Evolutionary conservation across 371 early-diverging fungal genomes (phyloP).

Genomic region (Nematocida sp.): DNA sequence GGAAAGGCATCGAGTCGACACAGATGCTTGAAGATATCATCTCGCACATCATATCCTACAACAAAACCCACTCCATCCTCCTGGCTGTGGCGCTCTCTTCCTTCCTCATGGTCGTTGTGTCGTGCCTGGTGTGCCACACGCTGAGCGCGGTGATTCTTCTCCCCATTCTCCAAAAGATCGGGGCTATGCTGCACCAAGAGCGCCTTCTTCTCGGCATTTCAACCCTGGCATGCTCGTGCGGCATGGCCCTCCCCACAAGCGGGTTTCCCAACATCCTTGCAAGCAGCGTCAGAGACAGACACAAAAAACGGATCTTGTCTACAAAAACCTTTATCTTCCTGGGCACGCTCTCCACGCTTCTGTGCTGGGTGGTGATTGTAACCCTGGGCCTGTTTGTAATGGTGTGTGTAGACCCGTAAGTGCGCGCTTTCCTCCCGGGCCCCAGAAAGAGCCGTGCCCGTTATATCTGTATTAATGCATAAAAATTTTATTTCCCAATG

Average conservation of each 20-base stretch:
- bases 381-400: conserved; percentile 26
- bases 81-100: background rate
- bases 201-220: conserved; percentile 15
- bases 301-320: background rate
- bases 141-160: conserved; percentile 42
- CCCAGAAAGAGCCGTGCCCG: background rate
- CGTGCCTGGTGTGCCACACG: conserved; percentile 47
- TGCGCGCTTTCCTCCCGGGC: background rate
- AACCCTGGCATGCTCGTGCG: conserved; percentile 41
- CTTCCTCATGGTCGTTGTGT: conserved; percentile 29
- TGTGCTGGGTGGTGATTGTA: conserved; percentile 27
- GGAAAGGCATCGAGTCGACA: conserved; percentile 32
- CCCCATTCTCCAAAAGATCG: conserved; percentile 39
- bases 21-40: conserved; percentile 20
- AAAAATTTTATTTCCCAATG: background rate
- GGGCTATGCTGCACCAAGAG: background rate
- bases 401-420: conserved; percentile 14
- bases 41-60: background rate
- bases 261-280: conserved; percentile 47
- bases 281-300: background rate
- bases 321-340: conserved; percentile 13
- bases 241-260: conserved; percentile 47
- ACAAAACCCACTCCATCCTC: background rate
- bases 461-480: too few relatives aligned
- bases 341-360: conserved; percentile 21